Evolutionary conservation across 2,329 filamentous ascomycete species (phyloP), one percentile per base, ranked within the genome.

Genomic region (Cladobotryum mycophilum): DNA sequence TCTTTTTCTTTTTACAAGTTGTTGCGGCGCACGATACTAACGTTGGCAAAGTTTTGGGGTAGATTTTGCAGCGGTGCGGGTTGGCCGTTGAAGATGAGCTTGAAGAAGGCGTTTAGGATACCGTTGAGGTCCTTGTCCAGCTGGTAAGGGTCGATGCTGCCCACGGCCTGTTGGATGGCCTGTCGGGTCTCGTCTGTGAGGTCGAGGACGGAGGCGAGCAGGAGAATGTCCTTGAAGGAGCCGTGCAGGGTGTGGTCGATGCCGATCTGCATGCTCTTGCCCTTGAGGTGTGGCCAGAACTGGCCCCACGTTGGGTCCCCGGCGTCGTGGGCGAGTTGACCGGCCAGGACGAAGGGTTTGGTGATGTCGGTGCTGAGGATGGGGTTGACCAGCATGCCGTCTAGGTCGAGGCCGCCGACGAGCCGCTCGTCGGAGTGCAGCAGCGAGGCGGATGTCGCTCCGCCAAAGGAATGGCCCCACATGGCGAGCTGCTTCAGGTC

Each of bases 391-490:
- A 73, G 46, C 1, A 54, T 51, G 5, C 74, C 74, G 53, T 76
- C 73, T 8, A 76, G 25, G 43, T 74, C 62, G 2, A 73, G 55
- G 4, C 71, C 73, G 0, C 62, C 70, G 0, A 55, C 50, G 48
- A 75, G 61, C 2, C 67, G 55, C 1, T 50, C 48, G 42, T 73
- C 68, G 2, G 49, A 47, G 3, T 64, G 42, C 45, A 67, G 56
- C 1, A 65, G 63, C 1, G 60, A 59, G 0, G 68, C 68, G 0
- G 71, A 60, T 1, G 67, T 63, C 1, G 71, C 67, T 0, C 69
- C 70, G 1, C 70, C 70, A 4, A 71, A 58, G 0, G 70, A 73
- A 44, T 72, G 69, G 0, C 73, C 72, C 4, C 68, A 68, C 4
- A 69, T 63, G 1, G 66, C 61, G 4, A 69, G 58, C 5, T 57